Conservation (phyloP, 2,329 filamentous ascomycete genomes). For the Paecilomyces formosus region DNA sequence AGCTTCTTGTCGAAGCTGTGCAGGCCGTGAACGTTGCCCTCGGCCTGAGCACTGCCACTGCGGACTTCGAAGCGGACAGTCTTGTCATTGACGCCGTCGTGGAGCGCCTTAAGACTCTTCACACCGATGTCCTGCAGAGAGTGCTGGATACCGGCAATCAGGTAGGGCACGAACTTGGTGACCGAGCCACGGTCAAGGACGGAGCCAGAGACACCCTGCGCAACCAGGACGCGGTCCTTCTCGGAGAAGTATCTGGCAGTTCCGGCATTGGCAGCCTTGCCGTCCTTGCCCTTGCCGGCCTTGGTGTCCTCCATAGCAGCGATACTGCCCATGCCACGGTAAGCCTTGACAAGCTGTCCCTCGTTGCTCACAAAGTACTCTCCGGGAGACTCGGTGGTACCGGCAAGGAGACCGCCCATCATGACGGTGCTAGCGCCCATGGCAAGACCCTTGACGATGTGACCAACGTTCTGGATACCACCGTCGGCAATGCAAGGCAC, state of each 20-base stretch:
- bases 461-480: conserved; percentile 95
- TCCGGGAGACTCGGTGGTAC: conserved; percentile 94
- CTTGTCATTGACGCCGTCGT: conserved; percentile 65
- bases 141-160: conserved; percentile 93
- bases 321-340: conserved; percentile 98
- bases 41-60: conserved; percentile 87
- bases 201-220: conserved; percentile 84
- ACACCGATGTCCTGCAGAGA: conserved; percentile 92
- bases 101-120: conserved; percentile 69
- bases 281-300: conserved; percentile 68
- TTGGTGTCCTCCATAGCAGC: conserved; percentile 99
- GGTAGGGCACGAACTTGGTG: conserved; percentile 92
- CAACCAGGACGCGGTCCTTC: conserved; percentile 87
- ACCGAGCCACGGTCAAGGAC: conserved; percentile 60
- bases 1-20: conserved; percentile 99
- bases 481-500: conserved; percentile 98
- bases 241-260: conserved; percentile 98
- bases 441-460: conserved; percentile 96
- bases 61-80: conserved; percentile 86
- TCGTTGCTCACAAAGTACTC: conserved; percentile 94
- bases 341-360: conserved; percentile 97
- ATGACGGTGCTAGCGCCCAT: conserved; percentile 93
- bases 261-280: conserved; percentile 71
- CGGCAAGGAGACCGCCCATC: conserved; percentile 97
- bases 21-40: conserved; percentile 93